Evolutionary conservation across 2,329 filamentous ascomycete genomes (phyloP).

Genomic region (Periconia macrospinosa): DNA sequence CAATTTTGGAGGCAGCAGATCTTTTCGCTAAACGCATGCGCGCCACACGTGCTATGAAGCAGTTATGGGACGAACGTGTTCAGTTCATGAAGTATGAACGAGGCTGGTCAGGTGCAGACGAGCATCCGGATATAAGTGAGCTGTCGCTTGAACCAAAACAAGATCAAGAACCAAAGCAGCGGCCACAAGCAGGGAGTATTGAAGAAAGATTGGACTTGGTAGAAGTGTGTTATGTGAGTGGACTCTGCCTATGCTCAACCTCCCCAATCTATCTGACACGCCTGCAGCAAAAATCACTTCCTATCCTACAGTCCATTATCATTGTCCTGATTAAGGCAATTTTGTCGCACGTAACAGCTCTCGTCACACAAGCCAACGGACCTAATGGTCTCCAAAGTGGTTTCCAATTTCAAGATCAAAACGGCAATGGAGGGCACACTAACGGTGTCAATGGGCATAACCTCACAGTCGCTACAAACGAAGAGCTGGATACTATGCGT

Average conservation of each 20-base stretch:
- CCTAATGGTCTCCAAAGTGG: slow-evolving; percentile 54
- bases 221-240: slow-evolving; percentile 81
- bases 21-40: slow-evolving; percentile 87
- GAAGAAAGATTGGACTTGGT: slow-evolving; percentile 71
- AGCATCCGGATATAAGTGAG: slow-evolving; percentile 50
- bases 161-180: slow-evolving; percentile 38
- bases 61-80: slow-evolving; percentile 93
- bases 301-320: slow-evolving; percentile 87
- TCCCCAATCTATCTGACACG: slow-evolving; percentile 10
- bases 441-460: slow-evolving; percentile 36
- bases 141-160: slow-evolving; percentile 41
- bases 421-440: slow-evolving; percentile 37
- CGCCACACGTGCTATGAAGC: slow-evolving; percentile 87
- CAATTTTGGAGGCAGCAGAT: slow-evolving; percentile 91
- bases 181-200: slow-evolving; percentile 52
- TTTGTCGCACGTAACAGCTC: slow-evolving; percentile 82
- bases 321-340: slow-evolving; percentile 92
- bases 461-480: slow-evolving; percentile 46
- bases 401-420: slow-evolving; percentile 47
- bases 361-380: slow-evolving; percentile 63
- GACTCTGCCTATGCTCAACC: background rate
- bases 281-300: slow-evolving; percentile 71
- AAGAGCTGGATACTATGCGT: slow-evolving; percentile 80
- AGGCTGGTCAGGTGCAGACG: slow-evolving; percentile 70
- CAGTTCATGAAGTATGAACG: slow-evolving; percentile 89